Conservation (phyloP, 108 stramenopile species). For the Bacterosira constricta region DNA sequence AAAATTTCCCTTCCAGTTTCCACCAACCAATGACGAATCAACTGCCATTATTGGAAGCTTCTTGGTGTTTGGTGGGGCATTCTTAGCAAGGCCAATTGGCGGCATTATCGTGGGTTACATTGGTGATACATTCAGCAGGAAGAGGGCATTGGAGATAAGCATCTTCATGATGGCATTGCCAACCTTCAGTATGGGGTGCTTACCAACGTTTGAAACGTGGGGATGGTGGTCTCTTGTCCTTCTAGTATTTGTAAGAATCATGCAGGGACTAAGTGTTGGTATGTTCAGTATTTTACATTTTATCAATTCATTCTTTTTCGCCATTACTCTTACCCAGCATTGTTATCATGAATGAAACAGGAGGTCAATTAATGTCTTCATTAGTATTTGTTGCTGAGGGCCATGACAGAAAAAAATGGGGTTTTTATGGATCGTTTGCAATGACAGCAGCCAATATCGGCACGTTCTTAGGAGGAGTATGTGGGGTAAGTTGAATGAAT, state of each 20-base stretch:
- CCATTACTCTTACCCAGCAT: no score
- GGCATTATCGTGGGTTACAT: conserved; percentile 40
- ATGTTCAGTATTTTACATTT: no score
- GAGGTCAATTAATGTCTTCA: conserved; percentile 45
- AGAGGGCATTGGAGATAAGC: conserved; percentile 34
- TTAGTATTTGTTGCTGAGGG: conserved; percentile 44
- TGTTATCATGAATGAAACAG: no score
- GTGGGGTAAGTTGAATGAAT: conserved; percentile 10
- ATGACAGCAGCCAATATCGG: conserved; percentile 21
- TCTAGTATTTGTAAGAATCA: conserved; percentile 33
- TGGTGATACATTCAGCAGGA: conserved; percentile 52
- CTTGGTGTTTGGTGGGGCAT: conserved; percentile 61
- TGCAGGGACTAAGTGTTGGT: conserved; percentile 59
- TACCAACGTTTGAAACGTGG: conserved; percentile 36
- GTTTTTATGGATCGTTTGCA: conserved; percentile 37
- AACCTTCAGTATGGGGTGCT: conserved; percentile 50
- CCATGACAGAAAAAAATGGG: conserved; percentile 24
- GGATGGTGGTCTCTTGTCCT: conserved; percentile 33
- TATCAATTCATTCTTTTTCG: no score
- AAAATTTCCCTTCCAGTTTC: no score
- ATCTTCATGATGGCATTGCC: conserved; percentile 52
- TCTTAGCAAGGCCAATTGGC: conserved; percentile 50
- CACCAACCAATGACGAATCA: conserved; percentile 24
- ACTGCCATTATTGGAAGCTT: conserved; percentile 29
- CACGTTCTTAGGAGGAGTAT: conserved; percentile 26